phyloP scores from a whole-genome alignment of 2,329 filamentous ascomycete species.

The Reticulascus tulasneorum region DNA sequence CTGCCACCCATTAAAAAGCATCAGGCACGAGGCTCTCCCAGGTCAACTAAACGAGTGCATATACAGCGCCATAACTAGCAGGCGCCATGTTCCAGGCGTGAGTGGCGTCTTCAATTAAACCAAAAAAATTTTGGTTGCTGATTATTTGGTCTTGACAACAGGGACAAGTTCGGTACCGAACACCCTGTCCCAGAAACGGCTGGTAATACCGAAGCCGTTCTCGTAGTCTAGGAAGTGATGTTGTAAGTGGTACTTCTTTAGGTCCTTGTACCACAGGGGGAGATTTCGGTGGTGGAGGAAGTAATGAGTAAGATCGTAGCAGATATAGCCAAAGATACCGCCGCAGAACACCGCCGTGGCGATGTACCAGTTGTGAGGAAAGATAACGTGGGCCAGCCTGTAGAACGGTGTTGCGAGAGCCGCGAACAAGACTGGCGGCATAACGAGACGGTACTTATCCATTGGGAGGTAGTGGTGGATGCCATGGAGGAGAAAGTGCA shows the following conservation, averaged over 20 bases:
- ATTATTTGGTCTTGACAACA: constrained; percentile 31
- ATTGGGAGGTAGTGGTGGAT: constrained; percentile 99
- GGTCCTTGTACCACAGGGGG: constrained; percentile 79
- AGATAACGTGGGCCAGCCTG: constrained; percentile 78
- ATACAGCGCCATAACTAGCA: too few relatives aligned
- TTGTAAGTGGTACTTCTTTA: constrained; percentile 97
- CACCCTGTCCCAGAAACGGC: constrained; percentile 88
- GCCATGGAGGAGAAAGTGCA: constrained; percentile 92
- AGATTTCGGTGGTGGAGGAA: constrained; percentile 96
- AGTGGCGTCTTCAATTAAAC: too few relatives aligned
- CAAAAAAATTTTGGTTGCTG: too few relatives aligned
- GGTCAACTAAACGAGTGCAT: too few relatives aligned
- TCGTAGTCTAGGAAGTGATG: constrained; percentile 99
- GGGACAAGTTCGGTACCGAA: constrained; percentile 78
- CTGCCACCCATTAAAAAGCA: too few relatives aligned
- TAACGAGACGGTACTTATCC: constrained; percentile 95
- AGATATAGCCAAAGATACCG: constrained; percentile 91
- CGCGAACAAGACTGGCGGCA: constrained; percentile 88
- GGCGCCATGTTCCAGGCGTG: too few relatives aligned
- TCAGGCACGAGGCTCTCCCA: too few relatives aligned
- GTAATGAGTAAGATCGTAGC: constrained; percentile 97
- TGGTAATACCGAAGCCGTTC: constrained; percentile 95
- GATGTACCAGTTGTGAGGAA: constrained; percentile 81
- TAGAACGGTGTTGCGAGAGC: constrained; percentile 85
- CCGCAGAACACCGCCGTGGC: constrained; percentile 79